Base-by-base conservation (phyloP, 345 rosid species). In the Moringa oleifera region DNA sequence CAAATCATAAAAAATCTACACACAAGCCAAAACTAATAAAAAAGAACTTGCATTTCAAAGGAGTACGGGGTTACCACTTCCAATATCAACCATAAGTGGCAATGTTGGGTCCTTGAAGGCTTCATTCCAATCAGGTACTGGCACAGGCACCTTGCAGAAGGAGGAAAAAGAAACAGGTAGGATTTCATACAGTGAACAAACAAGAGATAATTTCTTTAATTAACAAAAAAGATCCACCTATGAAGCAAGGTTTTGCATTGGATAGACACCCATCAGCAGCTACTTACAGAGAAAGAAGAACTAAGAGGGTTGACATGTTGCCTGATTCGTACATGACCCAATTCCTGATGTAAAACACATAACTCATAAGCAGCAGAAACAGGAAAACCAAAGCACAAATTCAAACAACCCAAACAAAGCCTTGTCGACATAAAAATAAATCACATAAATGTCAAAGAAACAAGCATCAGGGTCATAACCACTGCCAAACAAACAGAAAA, bases 61-160 rank as follows among this genome's bases (percentile, higher is more conserved):
- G 3, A 28, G 33, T 28, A 22, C 49, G 41, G 25, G 24, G 61
- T 73, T 84, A 89, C 97, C 97, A 64, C 98, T 70, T 69, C 98
- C 98, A 78, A 93, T 86, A 81, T 93, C 98, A 77, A 93, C 87
- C 96, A 88, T 90, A 25, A 93, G 81, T 13, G 96, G 98, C 64
- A 86, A 66, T 18, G 86, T 79, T 25, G 97, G 89, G 70, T 89
- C 94, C 81, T 75, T 80, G 71, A 74, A 90, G 6, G 86, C 91
- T 68, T 76, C 71, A 51, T 63, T 79, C 98, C 97, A 93, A 62
- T 84, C 79, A 37, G 94, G 96, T 65, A 81, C 67, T 67, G 77
- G 73, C 28, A 72, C 89, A 9, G 94, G 92, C 62, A 47, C 77
- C 98, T 90, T 57, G 20, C 59, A 68, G 22, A 65, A 24, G 54